phyloP scores from a whole-genome alignment of 202 grass and related monocot species.

The Bolboschoenoplectus hybrid region DNA sequence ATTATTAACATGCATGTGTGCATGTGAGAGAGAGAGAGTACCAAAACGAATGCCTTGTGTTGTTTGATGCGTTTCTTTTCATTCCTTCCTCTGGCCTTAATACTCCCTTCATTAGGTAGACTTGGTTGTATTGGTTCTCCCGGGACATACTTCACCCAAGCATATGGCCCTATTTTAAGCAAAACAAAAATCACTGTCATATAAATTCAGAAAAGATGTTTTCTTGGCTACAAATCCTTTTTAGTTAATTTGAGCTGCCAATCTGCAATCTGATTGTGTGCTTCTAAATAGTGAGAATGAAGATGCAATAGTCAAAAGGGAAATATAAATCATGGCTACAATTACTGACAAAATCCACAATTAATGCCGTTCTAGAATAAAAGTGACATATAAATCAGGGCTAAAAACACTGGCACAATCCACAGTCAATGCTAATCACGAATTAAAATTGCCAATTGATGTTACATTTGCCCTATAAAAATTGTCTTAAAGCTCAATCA shows the following conservation, averaged over 20 bases:
- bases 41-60: constrained; percentile 84
- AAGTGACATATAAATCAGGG: neutral
- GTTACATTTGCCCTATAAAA: neutral
- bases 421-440: neutral
- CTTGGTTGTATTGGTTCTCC: constrained; percentile 69
- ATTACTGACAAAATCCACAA: too few species aligned
- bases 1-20: neutral
- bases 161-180: constrained; percentile 56
- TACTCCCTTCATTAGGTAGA: constrained; percentile 81
- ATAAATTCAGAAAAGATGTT: neutral
- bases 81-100: constrained; percentile 69
- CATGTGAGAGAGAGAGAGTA: constrained; percentile 12
- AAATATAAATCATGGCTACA: neutral
- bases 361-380: neutral
- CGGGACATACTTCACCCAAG: constrained; percentile 82
- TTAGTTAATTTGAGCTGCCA: neutral
- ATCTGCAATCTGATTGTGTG: neutral
- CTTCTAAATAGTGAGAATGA: neutral
- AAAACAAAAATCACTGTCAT: constrained; percentile 3
- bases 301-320: neutral
- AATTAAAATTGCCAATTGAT: neutral
- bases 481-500: neutral
- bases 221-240: neutral
- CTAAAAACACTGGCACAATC: neutral
- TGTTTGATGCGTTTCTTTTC: constrained; percentile 93